Evolutionary conservation across 164 flowering plant species (phyloP).

Genomic region (Berberis vulgaris): DNA sequence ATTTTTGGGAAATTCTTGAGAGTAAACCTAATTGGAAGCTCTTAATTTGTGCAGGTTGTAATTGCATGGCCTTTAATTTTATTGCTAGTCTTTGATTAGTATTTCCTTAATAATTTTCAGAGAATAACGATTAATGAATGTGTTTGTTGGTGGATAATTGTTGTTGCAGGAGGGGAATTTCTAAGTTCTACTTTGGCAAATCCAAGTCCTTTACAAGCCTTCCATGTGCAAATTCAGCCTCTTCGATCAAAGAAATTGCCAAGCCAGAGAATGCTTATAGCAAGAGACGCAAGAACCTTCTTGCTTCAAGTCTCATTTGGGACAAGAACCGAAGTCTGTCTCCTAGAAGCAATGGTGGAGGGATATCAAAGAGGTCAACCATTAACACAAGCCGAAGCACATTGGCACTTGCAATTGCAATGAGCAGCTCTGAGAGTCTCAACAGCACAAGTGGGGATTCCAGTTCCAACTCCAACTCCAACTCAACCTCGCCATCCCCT

Average conservation of each 20-base stretch:
- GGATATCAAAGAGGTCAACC: slow-evolving; percentile 20
- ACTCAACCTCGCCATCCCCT: too few relatives aligned
- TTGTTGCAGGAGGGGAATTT: slow-evolving; percentile 65
- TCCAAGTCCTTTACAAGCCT: slow-evolving; percentile 79
- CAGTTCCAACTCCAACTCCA: too few relatives aligned
- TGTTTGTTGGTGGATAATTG: too few relatives aligned
- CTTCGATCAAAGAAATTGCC: slow-evolving; percentile 46
- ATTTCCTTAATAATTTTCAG: too few relatives aligned
- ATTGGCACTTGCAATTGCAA: slow-evolving; percentile 44
- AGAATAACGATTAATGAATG: too few relatives aligned
- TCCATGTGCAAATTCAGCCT: slow-evolving; percentile 34
- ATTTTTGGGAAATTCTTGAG: too few relatives aligned
- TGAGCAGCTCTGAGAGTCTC: slow-evolving; percentile 33
- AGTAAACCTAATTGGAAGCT: too few relatives aligned
- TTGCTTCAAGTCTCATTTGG: slow-evolving; percentile 30
- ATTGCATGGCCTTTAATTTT: too few relatives aligned
- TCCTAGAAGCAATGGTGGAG: slow-evolving; percentile 34
- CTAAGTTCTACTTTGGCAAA: slow-evolving; percentile 73
- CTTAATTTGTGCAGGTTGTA: too few relatives aligned
- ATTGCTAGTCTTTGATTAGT: too few relatives aligned
- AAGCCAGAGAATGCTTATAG: slow-evolving; percentile 74
- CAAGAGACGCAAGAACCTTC: slow-evolving; percentile 58
- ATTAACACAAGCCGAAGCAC: slow-evolving; percentile 39
- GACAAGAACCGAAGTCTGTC: slow-evolving; percentile 30
- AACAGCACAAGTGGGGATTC: too few relatives aligned